Evolutionary conservation across 192 early-diverging fungal species (phyloP).

Genomic region (Entomortierella lignicola): DNA sequence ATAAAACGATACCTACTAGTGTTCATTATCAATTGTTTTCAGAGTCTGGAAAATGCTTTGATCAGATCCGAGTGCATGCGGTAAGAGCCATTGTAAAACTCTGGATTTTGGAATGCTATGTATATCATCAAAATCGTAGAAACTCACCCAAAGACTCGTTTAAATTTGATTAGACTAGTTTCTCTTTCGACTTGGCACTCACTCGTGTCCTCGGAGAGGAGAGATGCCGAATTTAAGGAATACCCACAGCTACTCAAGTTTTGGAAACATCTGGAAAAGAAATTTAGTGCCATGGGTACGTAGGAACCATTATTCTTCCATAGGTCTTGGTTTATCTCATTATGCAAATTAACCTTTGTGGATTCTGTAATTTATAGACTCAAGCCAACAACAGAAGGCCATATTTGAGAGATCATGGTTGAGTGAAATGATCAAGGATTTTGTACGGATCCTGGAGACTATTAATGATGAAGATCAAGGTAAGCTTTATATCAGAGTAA

Average conservation of each 20-base stretch:
- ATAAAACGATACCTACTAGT: slow-evolving; percentile 67
- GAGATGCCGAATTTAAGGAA: slow-evolving; percentile 70
- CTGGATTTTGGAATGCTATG: background rate
- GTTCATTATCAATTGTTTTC: slow-evolving; percentile 88
- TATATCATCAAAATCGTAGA: background rate
- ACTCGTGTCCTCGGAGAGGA: slow-evolving; percentile 57
- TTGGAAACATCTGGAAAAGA: slow-evolving; percentile 74
- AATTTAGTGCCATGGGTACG: slow-evolving; percentile 61
- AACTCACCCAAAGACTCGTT: too few relatives aligned
- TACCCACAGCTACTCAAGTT: slow-evolving; percentile 72
- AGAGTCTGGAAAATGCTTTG: slow-evolving; percentile 81
- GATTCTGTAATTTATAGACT: slow-evolving; percentile 33
- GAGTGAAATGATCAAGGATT: slow-evolving; percentile 71
- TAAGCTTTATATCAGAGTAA: slow-evolving; percentile 9
- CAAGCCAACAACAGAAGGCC: slow-evolving; percentile 61
- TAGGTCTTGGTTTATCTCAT: background rate
- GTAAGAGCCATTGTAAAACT: slow-evolving; percentile 24
- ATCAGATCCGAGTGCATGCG: slow-evolving; percentile 84
- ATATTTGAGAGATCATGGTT: slow-evolving; percentile 74
- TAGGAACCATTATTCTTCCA: background rate
- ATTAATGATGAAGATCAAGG: slow-evolving; percentile 63
- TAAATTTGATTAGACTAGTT: slow-evolving; percentile 65
- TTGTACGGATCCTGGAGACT: slow-evolving; percentile 67
- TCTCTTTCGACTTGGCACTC: slow-evolving; percentile 82
- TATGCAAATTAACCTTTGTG: background rate